Evolutionary conservation across 352 stramenopile genomes (phyloP), one percentile per base, ranked within the genome.

Genomic region (Phytopythium delawarense): DNA sequence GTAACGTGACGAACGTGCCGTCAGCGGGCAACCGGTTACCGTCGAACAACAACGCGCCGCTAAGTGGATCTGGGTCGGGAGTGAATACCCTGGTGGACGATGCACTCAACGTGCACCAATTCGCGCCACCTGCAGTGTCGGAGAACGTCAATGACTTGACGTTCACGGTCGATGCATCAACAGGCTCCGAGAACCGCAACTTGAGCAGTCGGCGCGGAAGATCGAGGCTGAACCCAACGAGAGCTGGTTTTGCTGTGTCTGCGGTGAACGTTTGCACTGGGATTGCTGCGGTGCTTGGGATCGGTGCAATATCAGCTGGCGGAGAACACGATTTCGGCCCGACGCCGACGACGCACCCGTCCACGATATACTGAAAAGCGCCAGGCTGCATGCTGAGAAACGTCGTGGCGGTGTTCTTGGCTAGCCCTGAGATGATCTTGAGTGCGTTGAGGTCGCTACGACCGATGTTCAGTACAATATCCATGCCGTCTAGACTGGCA

Each of bases 111-210:
- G 48, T 57, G 52, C 73, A 79, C n/a, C 72, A 21, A 32, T 84
- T 66, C 0, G 71, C 64, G 9, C 60, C 72, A 1, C 34, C 58
- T 2, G 63, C 49, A 6, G 73, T 76, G 25, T 90, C 75, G 0
- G 79, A 76, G 39, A 94, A 70, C 4, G 63, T 57, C 0, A 94
- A 42, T 0, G 68, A 58, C 2, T 76, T 64, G 37, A 88, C 64
- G 7, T 65, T 59, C 5, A 84, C 55, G 1, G 42, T 78, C 4
- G 59, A 34, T 23, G 62, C 70, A 52, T 92, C 54, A 32, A 94
- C 77, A 1, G 82, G 70, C 56, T 94, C 78, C 0, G 79, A 88
- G 65, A 94, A 92, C 37, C 67, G 79, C 18, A 94, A 54, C 55
- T 88, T 88, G 9, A 92, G 21, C 13, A 92, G 61, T 56, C 69